Evolutionary conservation across 331 rosid genomes (phyloP).

Genomic region (Erythrophleum ivorense): DNA sequence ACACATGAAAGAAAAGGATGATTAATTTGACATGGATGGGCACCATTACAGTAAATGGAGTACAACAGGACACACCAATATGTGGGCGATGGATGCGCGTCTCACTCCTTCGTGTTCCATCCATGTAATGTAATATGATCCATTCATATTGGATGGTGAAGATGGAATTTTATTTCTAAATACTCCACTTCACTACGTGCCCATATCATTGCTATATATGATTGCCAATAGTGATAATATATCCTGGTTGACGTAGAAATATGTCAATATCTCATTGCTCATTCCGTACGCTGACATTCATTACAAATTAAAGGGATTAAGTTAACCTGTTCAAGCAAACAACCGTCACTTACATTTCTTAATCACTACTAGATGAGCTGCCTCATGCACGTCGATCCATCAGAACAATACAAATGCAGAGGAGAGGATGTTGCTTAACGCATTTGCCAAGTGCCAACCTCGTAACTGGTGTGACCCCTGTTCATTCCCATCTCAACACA

Average conservation of each 20-base stretch:
- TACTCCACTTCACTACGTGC: conserved; percentile 1
- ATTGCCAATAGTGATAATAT: neutral
- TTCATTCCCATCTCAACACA: neutral
- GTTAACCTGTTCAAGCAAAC: conserved; percentile 17
- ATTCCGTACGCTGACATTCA: conserved; percentile 47
- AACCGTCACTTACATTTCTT: neutral
- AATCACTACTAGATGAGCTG: neutral
- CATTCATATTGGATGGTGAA: neutral
- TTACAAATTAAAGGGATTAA: conserved; percentile 2
- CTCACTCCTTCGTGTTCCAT: no score
- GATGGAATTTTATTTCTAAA: neutral
- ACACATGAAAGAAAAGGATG: neutral
- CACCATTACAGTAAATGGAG: neutral
- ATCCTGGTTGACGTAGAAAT: conserved; percentile 33
- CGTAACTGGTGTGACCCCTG: conserved; percentile 42
- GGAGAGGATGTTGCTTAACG: conserved; percentile 69
- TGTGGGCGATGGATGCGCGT: neutral
- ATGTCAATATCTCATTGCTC: conserved; percentile 36
- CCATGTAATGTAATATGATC: no score
- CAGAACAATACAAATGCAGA: neutral
- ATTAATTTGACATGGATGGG: neutral
- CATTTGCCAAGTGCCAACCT: conserved; percentile 51
- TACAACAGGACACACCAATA: neutral
- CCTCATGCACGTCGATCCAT: neutral
- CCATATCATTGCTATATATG: conserved; percentile 33